A percentile compares a stretch with the other conserved stretches of the same genome.
Conservation (phyloP, 2,329 filamentous ascomycete genomes). For the Fusarium pseudograminearum region DNA sequence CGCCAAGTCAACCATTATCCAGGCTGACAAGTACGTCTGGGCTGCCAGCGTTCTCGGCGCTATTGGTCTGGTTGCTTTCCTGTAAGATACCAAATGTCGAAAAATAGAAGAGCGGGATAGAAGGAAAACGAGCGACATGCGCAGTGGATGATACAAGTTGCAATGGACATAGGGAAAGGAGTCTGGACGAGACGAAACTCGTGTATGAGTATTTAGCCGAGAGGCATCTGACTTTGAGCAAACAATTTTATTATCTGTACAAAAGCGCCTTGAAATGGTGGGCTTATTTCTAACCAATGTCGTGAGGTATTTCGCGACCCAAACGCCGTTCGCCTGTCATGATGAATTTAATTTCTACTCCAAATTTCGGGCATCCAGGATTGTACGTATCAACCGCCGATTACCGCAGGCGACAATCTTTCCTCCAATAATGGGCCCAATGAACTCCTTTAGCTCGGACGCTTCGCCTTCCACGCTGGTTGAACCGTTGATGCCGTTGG, state of each 20-base stretch:
- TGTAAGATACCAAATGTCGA: constrained; percentile 51
- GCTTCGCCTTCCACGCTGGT: constrained; percentile 53
- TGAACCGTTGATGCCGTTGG: constrained; percentile 57
- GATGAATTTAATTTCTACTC: constrained; percentile 51
- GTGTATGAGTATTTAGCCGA: constrained; percentile 42
- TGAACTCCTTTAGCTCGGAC: constrained; percentile 64
- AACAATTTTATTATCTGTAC: constrained; percentile 42
- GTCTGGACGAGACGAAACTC: constrained; percentile 10
- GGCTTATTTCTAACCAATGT: constrained; percentile 31
- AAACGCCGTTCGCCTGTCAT: constrained; percentile 47
- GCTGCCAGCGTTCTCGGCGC: constrained; percentile 57
- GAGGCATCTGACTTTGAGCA: constrained; percentile 43
- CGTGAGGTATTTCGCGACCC: constrained; percentile 34
- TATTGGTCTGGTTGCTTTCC: constrained; percentile 62
- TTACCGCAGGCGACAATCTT: constrained; percentile 61
- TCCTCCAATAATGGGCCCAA: constrained; percentile 66
- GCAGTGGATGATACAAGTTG: constrained; percentile 36
- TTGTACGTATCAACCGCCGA: constrained; percentile 60
- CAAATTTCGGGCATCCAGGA: constrained; percentile 67
- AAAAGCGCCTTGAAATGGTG: constrained; percentile 36
- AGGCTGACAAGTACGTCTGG: constrained; percentile 63
- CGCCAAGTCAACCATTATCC: constrained; percentile 59
- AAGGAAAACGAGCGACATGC: constrained; percentile 1
- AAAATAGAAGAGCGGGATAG: not conserved
- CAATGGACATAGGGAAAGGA: constrained; percentile 8